Evolutionary conservation across 805 yeast species (phyloP).

Genomic region (Candida coleopterorum): DNA sequence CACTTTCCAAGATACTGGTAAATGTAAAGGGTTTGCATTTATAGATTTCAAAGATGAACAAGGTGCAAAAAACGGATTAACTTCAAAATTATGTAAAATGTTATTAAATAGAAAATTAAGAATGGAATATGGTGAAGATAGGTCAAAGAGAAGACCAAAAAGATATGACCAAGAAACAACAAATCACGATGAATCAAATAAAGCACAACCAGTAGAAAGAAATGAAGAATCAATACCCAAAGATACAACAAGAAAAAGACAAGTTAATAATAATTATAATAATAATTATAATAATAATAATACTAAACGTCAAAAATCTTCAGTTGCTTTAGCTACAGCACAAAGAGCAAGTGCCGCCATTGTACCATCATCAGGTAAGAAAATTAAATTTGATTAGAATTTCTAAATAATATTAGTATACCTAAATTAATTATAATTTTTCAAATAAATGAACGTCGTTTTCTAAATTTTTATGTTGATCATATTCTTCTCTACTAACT

Average conservation of each 20-base stretch:
- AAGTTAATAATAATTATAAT: constrained; percentile 13
- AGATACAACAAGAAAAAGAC: constrained; percentile 7
- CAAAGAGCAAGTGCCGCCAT: constrained; percentile 87
- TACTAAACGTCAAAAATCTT: constrained; percentile 56
- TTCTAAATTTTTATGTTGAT: constrained; percentile 14
- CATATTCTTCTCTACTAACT: constrained; percentile 22
- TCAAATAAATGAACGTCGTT: constrained; percentile 4
- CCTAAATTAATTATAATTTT: constrained; percentile 4
- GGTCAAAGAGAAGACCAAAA: constrained; percentile 70
- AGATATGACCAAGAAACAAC: constrained; percentile 12
- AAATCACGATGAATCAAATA: background rate
- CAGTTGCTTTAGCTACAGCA: constrained; percentile 83
- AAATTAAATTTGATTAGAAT: constrained; percentile 57
- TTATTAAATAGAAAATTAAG: constrained; percentile 72
- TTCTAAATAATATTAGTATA: constrained; percentile 1
- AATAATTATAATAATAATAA: constrained; percentile 36
- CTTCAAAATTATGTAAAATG: constrained; percentile 60
- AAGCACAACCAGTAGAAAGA: constrained; percentile 12
- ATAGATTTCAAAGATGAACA: constrained; percentile 77
- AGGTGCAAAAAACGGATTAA: constrained; percentile 80
- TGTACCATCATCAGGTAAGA: constrained; percentile 87
- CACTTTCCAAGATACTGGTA: constrained; percentile 94
- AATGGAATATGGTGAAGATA: constrained; percentile 92
- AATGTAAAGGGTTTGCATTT: constrained; percentile 95
- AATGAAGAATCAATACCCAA: constrained; percentile 5